Conservation (phyloP, 352 stramenopile genomes). For the Phytophthora melonis region DNA sequence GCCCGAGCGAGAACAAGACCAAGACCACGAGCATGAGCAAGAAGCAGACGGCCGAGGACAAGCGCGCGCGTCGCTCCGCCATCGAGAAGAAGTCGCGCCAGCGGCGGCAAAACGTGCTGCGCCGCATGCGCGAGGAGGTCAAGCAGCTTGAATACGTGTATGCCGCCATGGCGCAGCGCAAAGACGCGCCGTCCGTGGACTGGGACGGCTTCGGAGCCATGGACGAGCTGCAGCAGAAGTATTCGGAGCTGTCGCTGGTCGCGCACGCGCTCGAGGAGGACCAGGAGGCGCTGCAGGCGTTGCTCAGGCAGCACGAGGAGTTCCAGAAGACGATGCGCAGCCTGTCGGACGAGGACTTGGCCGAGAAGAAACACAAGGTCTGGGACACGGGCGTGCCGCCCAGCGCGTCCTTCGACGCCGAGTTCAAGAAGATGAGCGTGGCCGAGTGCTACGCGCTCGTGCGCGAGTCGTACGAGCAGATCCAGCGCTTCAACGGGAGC, state of each 20-base stretch:
- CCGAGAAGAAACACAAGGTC: slow-evolving; percentile 11
- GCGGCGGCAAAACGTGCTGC: slow-evolving; percentile 35
- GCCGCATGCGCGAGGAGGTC: slow-evolving; percentile 62
- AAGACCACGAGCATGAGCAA: slow-evolving; percentile 20
- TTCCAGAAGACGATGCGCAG: slow-evolving; percentile 41
- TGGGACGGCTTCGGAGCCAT: background rate
- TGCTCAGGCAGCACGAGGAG: slow-evolving; percentile 43
- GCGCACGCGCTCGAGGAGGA: slow-evolving; percentile 54
- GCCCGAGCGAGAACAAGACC: slow-evolving; percentile 19
- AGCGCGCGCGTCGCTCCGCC: slow-evolving; percentile 60
- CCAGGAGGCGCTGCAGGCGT: slow-evolving; percentile 38
- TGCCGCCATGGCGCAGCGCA: slow-evolving; percentile 35
- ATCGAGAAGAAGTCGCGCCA: slow-evolving; percentile 73
- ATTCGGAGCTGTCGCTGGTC: slow-evolving; percentile 50
- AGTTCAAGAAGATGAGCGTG: slow-evolving; percentile 37
- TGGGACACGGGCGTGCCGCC: slow-evolving; percentile 44
- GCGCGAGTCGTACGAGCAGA: slow-evolving; percentile 63
- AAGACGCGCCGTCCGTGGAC: slow-evolving; percentile 32
- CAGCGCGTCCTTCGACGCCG: slow-evolving; percentile 52
- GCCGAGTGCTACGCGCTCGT: slow-evolving; percentile 57
- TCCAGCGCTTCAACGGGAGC: slow-evolving; percentile 47
- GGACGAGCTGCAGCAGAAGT: slow-evolving; percentile 35
- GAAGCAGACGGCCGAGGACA: slow-evolving; percentile 35
- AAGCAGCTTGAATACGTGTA: slow-evolving; percentile 60
- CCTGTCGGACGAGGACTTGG: slow-evolving; percentile 27